Percentiles rank a stretch among this genome's conserved stretches.
Evolutionary conservation across 371 early-diverging fungal species (phyloP).

Genomic region (Mortierella sp.): DNA sequence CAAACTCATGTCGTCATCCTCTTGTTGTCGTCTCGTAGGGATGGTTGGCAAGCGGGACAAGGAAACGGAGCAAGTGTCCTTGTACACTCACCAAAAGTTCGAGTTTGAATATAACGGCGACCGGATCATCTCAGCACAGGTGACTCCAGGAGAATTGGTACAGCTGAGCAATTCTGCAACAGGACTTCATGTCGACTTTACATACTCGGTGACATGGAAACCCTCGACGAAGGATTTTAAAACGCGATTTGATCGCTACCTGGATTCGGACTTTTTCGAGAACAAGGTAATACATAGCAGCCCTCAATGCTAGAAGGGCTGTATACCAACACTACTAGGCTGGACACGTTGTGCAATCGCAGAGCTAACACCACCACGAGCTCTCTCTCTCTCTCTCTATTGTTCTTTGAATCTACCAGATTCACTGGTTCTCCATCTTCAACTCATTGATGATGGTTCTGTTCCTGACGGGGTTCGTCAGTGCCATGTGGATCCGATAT

Average conservation of each 20-base stretch:
- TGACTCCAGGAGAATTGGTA: conserved; percentile 57
- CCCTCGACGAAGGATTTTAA: conserved; percentile 67
- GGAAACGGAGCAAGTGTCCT: conserved; percentile 33
- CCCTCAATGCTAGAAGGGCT: too few relatives aligned
- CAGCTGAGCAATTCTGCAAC: conserved; percentile 38
- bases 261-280: conserved; percentile 75
- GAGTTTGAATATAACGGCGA: conserved; percentile 71
- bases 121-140: conserved; percentile 66
- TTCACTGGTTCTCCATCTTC: conserved; percentile 89
- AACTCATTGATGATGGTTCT: conserved; percentile 89
- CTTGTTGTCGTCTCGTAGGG: conserved; percentile 39
- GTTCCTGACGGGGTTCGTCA: conserved; percentile 81
- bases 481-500: conserved; percentile 71
- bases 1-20: neutral
- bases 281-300: conserved; percentile 76
- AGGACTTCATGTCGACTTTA: conserved; percentile 67
- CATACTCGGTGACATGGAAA: conserved; percentile 79
- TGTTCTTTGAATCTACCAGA: conserved; percentile 51
- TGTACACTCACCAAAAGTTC: conserved; percentile 75
- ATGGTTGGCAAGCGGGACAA: conserved; percentile 56
- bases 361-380: too few relatives aligned
- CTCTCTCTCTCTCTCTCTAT: neutral
- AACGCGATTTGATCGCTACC: conserved; percentile 71
- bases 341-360: conserved; percentile 6
- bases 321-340: too few relatives aligned